Conservation (phyloP, 441 rosid genomes). For the Omphalea diandra region DNA sequence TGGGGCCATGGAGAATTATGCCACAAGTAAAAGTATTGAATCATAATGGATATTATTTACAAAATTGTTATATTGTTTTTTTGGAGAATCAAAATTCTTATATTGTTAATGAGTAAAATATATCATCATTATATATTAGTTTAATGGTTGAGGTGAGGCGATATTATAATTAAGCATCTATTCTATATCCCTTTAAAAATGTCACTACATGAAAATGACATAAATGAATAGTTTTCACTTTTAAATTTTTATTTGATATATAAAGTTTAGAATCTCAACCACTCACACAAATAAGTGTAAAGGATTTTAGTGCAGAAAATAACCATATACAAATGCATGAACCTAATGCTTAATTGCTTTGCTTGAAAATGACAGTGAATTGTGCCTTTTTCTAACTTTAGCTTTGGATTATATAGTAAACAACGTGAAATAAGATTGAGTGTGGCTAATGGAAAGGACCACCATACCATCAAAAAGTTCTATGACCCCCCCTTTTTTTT, state of each 20-base stretch:
- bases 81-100: too few relatives aligned
- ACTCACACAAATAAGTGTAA: constrained; percentile 12
- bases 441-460: neutral
- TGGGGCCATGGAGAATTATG: too few relatives aligned
- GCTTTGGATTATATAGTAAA: neutral
- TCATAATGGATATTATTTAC: too few relatives aligned
- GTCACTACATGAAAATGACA: too few relatives aligned
- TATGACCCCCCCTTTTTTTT: too few relatives aligned
- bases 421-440: too few relatives aligned
- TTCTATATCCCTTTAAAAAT: too few relatives aligned
- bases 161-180: too few relatives aligned
- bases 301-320: neutral
- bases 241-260: neutral
- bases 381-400: neutral
- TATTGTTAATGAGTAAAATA: neutral
- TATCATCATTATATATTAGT: constrained; percentile 22
- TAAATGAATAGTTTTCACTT: too few relatives aligned
- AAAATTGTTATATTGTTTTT: too few relatives aligned
- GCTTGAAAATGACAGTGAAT: neutral
- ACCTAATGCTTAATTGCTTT: neutral
- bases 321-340: neutral
- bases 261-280: constrained; percentile 29
- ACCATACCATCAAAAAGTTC: neutral
- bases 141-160: neutral
- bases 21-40: too few relatives aligned